Evolutionary conservation across 2,329 filamentous ascomycete species (phyloP), one percentile per base, ranked within the genome.

Genomic region (Aspergillus sp.): DNA sequence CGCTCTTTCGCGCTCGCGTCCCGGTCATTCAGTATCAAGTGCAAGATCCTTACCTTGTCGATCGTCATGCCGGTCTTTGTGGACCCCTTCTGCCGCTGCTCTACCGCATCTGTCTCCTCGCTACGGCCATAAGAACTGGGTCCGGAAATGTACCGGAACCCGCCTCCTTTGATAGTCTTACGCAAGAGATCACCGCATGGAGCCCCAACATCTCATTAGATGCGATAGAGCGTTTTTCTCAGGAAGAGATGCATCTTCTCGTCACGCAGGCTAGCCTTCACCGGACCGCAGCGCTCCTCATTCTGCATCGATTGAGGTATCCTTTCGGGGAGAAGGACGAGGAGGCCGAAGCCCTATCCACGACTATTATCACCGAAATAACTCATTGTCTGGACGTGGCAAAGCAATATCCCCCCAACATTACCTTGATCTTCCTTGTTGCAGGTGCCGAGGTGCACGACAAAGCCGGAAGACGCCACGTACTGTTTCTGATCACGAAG

Each of bases 21-120:
- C 46, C 46, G 1, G 21, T 48, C 3, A 48, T 48, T n/a, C 21
- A 48, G 21, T 48, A 48, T 31, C 46, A 40, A 2, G 34, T 48
- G 7, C 46, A 21, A 17, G 46, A 48, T 23, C 21, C 46, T 0
- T 32, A 48, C 16, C n/a, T 41, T 2, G 36, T 48, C 6, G 34
- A 48, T 3, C 46, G 32, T 14, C 46, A 48, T 41, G 46, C 46
- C 7, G 46, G 46, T 25, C 46, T 48, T 5, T 48, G 46, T n/a
- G 46, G 46, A 29, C 20, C 46, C 3, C 34, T 42, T 14, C 46
- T 48, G 2, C 46, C 46, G 2, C 36, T 48, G 9, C 46, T 48
- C 3, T 48, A 48, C 40, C 46, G 46, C 29, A n/a, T 42, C 17
- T 48, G 46, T n/a, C 19, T 48, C 14, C 34, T 48, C 2, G 21